Base-by-base conservation (phyloP, 495 filamentous ascomycete species). In the Penicillium bialowiezense region DNA sequence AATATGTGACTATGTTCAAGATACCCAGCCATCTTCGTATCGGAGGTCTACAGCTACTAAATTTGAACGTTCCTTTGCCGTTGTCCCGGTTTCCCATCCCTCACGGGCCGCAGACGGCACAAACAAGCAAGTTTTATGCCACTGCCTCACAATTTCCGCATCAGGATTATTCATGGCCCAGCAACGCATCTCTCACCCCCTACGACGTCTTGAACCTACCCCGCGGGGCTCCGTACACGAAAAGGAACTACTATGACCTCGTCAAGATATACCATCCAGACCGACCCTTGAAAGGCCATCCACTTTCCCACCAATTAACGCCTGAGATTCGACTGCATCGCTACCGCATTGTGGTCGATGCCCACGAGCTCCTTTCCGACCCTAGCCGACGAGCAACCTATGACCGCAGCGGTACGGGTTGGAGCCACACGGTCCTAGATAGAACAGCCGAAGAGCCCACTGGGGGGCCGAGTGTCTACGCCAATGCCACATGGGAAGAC, bases 261-360 rank as follows among this genome's bases (percentile, higher is more conserved):
- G 91, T 95, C 29, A 97, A 96, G 71, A 72, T 95, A 40, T 98
- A 98, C 68, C 93, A 98, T 58, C 93, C 93, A 0, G 93, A 98
- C 69, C 83, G 81, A 18, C 73, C 79, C 35, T 69, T 65, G 21
- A 71, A 79, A 24, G 67, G 69, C 33, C 74, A 81, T 41, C 71
- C 64, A 24, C 58, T 82, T 13, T 70, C 80, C 18, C 55, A 44
- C 47, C 71, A 77, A 45, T 64, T 81, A 18, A 64, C 81, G 3
- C 65, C 72, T 4, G 67, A 80, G 53, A 73, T 81, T 21, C 81
- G 84, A 49, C 73, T 92, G 28, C 90, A 96, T 54, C 86, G 93
- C 35, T 98, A 97, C 65, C 85, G 85, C 7, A 77, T 97, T 5
- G 75, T 97, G 29, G 83, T 97, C 15, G 78, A 85, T 6, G 93